Conservation (phyloP, 2,329 filamentous ascomycete species). For the Trichophyton schoenleinii region DNA sequence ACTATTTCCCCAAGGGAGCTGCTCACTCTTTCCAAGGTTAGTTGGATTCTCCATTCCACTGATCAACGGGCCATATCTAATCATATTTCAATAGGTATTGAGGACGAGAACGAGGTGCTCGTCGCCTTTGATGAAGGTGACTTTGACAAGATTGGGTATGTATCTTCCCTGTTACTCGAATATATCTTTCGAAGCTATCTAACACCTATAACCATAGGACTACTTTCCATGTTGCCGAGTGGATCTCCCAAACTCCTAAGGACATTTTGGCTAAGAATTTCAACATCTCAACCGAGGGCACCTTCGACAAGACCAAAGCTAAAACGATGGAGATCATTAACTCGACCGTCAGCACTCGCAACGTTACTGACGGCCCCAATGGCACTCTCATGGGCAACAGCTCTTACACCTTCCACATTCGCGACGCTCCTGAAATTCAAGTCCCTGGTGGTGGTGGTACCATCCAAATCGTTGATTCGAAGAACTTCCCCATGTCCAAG, state of each 20-base stretch:
- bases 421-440: conserved; percentile 43
- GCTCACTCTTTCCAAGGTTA: conserved; percentile 47
- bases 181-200: background rate
- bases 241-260: conserved; percentile 54
- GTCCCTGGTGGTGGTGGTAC: conserved; percentile 51
- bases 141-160: conserved; percentile 50
- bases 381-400: conserved; percentile 43
- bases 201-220: conserved; percentile 32
- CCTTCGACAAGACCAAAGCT: conserved; percentile 45
- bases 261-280: conserved; percentile 57
- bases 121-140: conserved; percentile 55
- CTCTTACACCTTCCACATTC: conserved; percentile 51
- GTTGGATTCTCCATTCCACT: background rate
- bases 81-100: conserved; percentile 30
- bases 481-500: conserved; percentile 53
- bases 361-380: conserved; percentile 35
- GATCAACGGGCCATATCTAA: background rate
- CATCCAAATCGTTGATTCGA: conserved; percentile 53
- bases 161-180: background rate
- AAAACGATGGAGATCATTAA: conserved; percentile 50
- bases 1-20: conserved; percentile 56
- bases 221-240: conserved; percentile 60
- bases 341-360: conserved; percentile 38
- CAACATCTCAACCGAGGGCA: conserved; percentile 44
- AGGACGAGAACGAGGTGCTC: conserved; percentile 55